phyloP scores from a whole-genome alignment of 352 stramenopile genomes.

The Phytophthora macrochlamydospora region DNA sequence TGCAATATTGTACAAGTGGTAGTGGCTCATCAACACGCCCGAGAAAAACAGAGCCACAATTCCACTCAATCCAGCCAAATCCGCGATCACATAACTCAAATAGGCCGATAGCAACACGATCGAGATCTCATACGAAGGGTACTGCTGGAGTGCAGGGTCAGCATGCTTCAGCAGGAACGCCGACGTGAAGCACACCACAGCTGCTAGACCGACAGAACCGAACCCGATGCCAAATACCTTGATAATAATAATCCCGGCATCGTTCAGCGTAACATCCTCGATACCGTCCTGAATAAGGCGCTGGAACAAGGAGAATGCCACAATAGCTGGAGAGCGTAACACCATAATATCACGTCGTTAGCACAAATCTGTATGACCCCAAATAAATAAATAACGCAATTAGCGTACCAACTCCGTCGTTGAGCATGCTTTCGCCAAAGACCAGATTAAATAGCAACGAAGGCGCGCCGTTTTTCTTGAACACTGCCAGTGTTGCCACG shows the following conservation, averaged over 20 bases:
- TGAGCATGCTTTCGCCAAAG: slow-evolving; percentile 96
- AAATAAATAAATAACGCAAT: slow-evolving; percentile 22
- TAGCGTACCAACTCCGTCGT: slow-evolving; percentile 90
- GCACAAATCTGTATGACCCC: not conserved
- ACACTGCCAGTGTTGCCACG: slow-evolving; percentile 93
- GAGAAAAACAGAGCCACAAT: slow-evolving; percentile 96
- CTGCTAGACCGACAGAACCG: slow-evolving; percentile 78
- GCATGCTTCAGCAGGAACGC: slow-evolving; percentile 85
- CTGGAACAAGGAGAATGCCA: slow-evolving; percentile 85
- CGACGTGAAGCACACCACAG: slow-evolving; percentile 74
- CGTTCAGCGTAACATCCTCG: slow-evolving; percentile 71
- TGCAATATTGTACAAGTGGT: slow-evolving; percentile 85
- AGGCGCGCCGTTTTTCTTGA: slow-evolving; percentile 90
- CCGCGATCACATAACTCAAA: slow-evolving; percentile 80
- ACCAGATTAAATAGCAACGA: slow-evolving; percentile 95
- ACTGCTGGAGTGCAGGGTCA: slow-evolving; percentile 70
- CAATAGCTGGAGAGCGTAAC: slow-evolving; percentile 57
- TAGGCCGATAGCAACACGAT: slow-evolving; percentile 85
- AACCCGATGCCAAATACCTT: slow-evolving; percentile 86
- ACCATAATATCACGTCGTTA: slow-evolving; percentile 6
- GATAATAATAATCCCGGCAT: slow-evolving; percentile 76
- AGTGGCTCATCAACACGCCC: slow-evolving; percentile 89
- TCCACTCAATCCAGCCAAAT: slow-evolving; percentile 82
- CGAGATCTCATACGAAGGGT: slow-evolving; percentile 89
- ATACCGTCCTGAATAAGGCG: slow-evolving; percentile 76